These are phyloP conservation scores for Raffaelea albimanens DNA, from an alignment of 2,329 filamentous ascomycete genomes.

Conservation along the genomic window DNA sequence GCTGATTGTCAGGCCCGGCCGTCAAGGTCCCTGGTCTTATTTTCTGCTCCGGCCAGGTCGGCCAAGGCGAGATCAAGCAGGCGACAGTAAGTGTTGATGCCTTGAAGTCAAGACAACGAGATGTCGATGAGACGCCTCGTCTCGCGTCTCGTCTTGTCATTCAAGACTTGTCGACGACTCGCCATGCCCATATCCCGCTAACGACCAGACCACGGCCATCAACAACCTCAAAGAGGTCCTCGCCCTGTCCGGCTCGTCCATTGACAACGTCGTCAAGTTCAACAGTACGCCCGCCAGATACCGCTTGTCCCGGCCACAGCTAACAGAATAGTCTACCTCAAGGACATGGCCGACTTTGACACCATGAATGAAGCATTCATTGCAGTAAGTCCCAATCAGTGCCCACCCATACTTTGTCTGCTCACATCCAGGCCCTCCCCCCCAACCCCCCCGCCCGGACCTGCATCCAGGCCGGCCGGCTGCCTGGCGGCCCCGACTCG, in stretches of 20 bases:
- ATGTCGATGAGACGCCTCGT: neutral
- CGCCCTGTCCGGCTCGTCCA: neutral
- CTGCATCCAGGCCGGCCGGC: neutral
- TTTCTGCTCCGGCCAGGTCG: neutral
- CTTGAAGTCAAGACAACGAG: neutral
- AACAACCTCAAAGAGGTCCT: neutral
- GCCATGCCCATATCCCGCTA: neutral
- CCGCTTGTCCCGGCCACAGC: neutral
- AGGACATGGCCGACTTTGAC: neutral
- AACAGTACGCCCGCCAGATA: neutral
- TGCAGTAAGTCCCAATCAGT: neutral
- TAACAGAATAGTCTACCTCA: neutral
- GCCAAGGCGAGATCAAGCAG: neutral
- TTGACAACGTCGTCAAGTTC: conserved; percentile 1
- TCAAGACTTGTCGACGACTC: neutral
- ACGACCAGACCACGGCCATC: neutral
- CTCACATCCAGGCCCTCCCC: neutral
- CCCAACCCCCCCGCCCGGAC: neutral
- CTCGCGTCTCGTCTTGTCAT: neutral
- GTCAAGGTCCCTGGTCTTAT: neutral
- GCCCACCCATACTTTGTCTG: too few species aligned
- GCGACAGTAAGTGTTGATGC: neutral
- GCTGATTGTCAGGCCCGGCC: neutral
- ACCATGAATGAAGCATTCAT: neutral
- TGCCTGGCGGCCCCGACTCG: neutral